A percentile compares a stretch with the other conserved stretches of the same genome.
Evolutionary conservation across 2,329 filamentous ascomycete genomes (phyloP).

Genomic region (Microcyclosporella mali): DNA sequence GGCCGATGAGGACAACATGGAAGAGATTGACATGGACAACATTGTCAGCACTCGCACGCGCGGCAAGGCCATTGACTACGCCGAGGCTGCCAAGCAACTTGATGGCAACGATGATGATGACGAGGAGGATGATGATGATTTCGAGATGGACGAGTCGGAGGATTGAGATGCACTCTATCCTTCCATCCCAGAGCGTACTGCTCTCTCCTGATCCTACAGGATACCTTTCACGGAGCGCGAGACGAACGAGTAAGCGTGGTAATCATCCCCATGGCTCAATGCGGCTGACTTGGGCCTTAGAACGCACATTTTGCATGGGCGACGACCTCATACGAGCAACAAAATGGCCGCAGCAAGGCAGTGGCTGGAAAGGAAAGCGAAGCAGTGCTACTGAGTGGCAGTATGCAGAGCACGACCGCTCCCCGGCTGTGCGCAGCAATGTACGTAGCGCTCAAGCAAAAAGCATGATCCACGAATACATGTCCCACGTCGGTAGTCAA

Average conservation of each 20-base stretch:
- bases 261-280: too few relatives aligned
- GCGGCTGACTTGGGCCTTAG: neutral
- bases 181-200: too few relatives aligned
- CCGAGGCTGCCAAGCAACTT: constrained; percentile 77
- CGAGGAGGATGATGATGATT: constrained; percentile 64
- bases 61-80: constrained; percentile 86
- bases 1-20: constrained; percentile 73
- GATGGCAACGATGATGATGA: constrained; percentile 70
- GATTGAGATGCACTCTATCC: constrained; percentile 4
- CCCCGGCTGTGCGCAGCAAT: too few relatives aligned
- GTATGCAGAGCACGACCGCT: too few relatives aligned
- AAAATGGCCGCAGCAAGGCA: neutral
- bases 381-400: too few relatives aligned
- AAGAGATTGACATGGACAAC: constrained; percentile 86
- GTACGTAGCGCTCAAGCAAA: neutral
- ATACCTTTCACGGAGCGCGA: too few relatives aligned
- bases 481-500: neutral
- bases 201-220: too few relatives aligned
- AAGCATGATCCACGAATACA: neutral
- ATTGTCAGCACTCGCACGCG: constrained; percentile 82
- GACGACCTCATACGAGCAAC: neutral
- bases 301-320: constrained; percentile 1
- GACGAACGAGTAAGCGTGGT: too few relatives aligned
- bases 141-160: constrained; percentile 54
- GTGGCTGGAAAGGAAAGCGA: too few relatives aligned